Evolutionary conservation across 148 eudicot genomes (phyloP), one percentile per base, ranked within the genome.

Genomic region (Rhododendron griersonianum): DNA sequence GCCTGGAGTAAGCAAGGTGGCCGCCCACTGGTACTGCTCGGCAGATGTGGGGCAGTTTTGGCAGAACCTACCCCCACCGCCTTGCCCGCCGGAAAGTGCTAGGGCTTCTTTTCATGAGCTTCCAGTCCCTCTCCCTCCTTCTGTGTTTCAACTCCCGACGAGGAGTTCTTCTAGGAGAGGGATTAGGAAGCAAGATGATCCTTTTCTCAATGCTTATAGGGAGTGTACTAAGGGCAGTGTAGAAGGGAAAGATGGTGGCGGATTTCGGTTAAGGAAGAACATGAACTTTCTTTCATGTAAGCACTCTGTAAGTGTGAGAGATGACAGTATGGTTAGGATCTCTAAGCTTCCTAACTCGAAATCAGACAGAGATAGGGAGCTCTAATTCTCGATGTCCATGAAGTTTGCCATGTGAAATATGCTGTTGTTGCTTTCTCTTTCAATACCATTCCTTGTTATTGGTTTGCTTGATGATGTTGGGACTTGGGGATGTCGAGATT

Each of bases 1-100:
- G 69, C 92, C 92, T 6, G 92, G 92, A 11, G 80, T 91, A 50
- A 82, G 89, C 85, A 91, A 91, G 78, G 61, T 81, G 83, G 18
- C 57, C 7, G 18, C 57, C 16, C 35, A 47, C 33, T 5, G 5
- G 9, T 21, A 78, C 19, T n/a, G 7, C 81, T 5, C 33, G 50
- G 8, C 37, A 4, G 35, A 47, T 30, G 28, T 23, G 11, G 35
- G 81, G 80, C 80, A 79, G 57, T 15, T 48, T 15, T 18, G 30
- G 16, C 35, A n/a, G 53, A 80, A 33, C 25, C 83, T 80, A 50
- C 83, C 53, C 1, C 51, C 76, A 10, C 82, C 76, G 11, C 81
- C 81, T 50, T 51, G 81, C 33, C 59, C 9, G 7, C 67, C 69
- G 10, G 81, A 78, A 25, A 78, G 18, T 78, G 55, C 18, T 45